These are phyloP conservation scores for Suillus subalutaceus DNA, from an alignment of 768 basidiomycete genomes.

Conservation along the genomic window DNA sequence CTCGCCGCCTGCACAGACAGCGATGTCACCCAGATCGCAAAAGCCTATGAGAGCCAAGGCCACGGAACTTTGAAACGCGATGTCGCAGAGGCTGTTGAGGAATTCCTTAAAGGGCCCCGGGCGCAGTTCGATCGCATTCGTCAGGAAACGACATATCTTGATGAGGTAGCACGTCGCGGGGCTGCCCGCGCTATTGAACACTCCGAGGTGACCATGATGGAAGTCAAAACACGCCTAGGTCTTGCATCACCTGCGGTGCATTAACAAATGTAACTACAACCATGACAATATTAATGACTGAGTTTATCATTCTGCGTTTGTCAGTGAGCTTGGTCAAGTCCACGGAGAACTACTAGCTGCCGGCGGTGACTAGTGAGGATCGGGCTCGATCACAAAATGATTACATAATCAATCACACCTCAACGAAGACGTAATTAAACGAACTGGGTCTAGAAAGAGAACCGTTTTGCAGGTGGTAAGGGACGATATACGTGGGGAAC, in stretches of 20 bases:
- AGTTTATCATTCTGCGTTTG: background rate
- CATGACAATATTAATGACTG: background rate
- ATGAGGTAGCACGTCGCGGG: slow-evolving; percentile 64
- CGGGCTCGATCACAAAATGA: background rate
- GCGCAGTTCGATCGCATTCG: slow-evolving; percentile 68
- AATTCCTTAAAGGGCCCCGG: slow-evolving; percentile 65
- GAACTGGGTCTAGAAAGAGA: too few relatives aligned
- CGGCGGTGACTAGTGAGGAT: background rate
- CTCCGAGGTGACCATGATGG: slow-evolving; percentile 65
- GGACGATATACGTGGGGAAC: too few relatives aligned
- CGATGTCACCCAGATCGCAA: slow-evolving; percentile 47
- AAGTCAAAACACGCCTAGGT: slow-evolving; percentile 73
- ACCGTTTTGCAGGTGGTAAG: too few relatives aligned
- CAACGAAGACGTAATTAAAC: too few relatives aligned
- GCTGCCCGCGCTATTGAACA: slow-evolving; percentile 59
- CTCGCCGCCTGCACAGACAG: slow-evolving; percentile 71
- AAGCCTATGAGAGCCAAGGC: slow-evolving; percentile 54
- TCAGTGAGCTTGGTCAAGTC: slow-evolving; percentile 38
- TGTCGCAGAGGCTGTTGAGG: slow-evolving; percentile 74
- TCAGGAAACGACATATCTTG: slow-evolving; percentile 61
- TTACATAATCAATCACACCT: too few relatives aligned
- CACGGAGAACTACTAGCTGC: slow-evolving; percentile 41
- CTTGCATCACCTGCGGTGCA: slow-evolving; percentile 30
- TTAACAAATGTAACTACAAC: background rate
- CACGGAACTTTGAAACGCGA: slow-evolving; percentile 75